Conservation (phyloP, 208 protist species). For the Acanthamoeba polyphaga region DNA sequence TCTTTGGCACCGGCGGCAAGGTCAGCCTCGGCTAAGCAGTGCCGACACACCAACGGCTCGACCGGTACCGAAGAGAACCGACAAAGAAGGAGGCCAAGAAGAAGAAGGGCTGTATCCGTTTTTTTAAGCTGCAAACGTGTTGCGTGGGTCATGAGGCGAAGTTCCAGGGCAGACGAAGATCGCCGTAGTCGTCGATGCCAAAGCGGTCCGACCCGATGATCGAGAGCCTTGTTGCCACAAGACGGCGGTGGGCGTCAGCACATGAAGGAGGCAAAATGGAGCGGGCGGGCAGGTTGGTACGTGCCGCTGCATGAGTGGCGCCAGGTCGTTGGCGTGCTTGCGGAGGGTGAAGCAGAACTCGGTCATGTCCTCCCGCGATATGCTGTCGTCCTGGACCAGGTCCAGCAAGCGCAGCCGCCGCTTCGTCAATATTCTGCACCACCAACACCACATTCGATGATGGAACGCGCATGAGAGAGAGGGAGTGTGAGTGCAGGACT, state of each 20-base stretch:
- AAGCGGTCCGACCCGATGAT: conserved; percentile 12
- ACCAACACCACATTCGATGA: no score
- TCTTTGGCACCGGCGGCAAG: conserved; percentile 18
- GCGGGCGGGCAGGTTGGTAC: no score
- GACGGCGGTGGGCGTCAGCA: no score
- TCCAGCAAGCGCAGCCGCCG: conserved; percentile 8
- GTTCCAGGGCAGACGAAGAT: conserved; percentile 6
- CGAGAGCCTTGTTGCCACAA: neutral
- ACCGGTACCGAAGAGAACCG: no score
- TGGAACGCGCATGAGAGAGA: no score
- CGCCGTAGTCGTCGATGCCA: conserved; percentile 5
- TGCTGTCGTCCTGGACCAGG: conserved; percentile 15
- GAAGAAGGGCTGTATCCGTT: no score
- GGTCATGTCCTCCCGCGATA: conserved; percentile 48
- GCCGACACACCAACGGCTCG: no score
- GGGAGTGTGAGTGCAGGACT: no score
- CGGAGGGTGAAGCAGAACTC: conserved; percentile 52
- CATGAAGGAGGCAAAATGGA: neutral
- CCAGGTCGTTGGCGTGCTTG: conserved; percentile 27
- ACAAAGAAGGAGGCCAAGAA: no score
- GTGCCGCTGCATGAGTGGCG: conserved; percentile 25
- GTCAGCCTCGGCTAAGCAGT: conserved; percentile 42
- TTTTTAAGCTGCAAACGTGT: no score
- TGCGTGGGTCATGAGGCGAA: no score
- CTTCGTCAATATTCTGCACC: conserved; percentile 34